Conservation (phyloP, 345 rosid genomes). For the Melaleuca quinquenervia region DNA sequence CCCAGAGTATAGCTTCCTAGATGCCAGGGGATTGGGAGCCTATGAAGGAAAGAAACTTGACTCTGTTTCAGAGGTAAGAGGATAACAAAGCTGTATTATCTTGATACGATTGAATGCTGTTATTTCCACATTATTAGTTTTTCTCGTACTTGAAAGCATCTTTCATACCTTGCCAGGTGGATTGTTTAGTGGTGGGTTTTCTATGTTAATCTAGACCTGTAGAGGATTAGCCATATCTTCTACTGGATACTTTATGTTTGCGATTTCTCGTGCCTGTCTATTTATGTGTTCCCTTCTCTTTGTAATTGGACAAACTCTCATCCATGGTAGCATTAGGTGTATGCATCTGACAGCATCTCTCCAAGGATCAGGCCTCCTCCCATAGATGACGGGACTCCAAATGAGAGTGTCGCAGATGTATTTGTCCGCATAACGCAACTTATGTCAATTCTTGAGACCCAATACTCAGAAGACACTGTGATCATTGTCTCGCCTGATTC, state of each 20-base stretch:
- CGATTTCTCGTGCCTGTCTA: neutral
- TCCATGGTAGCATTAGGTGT: slow-evolving; percentile 32
- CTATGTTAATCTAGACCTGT: neutral
- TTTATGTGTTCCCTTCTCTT: neutral
- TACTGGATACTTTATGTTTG: neutral
- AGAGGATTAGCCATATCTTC: neutral
- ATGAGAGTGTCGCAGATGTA: slow-evolving; percentile 83
- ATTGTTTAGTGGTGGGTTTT: neutral
- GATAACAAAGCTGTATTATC: neutral
- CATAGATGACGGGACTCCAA: slow-evolving; percentile 84
- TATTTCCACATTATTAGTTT: neutral
- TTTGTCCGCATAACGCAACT: slow-evolving; percentile 85
- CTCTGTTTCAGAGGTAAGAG: slow-evolving; percentile 57
- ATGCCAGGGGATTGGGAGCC: slow-evolving; percentile 96
- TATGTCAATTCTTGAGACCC: slow-evolving; percentile 94
- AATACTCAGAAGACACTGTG: slow-evolving; percentile 66
- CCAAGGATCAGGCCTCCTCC: slow-evolving; percentile 83
- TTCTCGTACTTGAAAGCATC: neutral
- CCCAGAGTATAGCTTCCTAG: slow-evolving; percentile 88
- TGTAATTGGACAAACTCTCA: neutral
- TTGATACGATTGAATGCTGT: neutral
- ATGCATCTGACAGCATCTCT: slow-evolving; percentile 71
- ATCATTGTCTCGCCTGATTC: slow-evolving; percentile 84
- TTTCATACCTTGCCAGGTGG: neutral
- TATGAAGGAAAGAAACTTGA: slow-evolving; percentile 81